A percentile compares a stretch with the other conserved stretches of the same genome.
Conservation (phyloP, 805 yeast species). For the Yarrowia sp. region DNA sequence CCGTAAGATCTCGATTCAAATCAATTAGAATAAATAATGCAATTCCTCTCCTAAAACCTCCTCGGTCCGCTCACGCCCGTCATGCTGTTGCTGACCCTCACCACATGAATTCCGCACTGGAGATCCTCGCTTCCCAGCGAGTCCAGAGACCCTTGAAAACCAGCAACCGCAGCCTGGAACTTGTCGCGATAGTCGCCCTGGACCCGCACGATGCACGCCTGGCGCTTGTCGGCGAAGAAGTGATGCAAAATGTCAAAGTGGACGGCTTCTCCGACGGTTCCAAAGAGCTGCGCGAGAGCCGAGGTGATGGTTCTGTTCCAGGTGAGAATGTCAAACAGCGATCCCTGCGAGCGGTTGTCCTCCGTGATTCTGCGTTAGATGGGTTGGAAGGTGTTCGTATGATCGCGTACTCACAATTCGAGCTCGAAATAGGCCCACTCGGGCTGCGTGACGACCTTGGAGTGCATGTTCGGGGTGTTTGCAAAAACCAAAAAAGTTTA, state of each 20-base stretch:
- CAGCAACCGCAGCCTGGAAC: constrained; percentile 33
- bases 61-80: constrained; percentile 31
- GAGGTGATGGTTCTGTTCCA: constrained; percentile 36
- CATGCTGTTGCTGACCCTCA: constrained; percentile 32
- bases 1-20: too few relatives aligned
- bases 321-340: constrained; percentile 34
- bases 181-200: constrained; percentile 28
- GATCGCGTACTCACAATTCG: constrained; percentile 30
- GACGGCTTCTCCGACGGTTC: constrained; percentile 36
- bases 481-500: background rate
- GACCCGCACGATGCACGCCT: constrained; percentile 30
- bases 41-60: background rate
- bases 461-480: background rate
- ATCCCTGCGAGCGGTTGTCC: background rate
- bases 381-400: too few relatives aligned
- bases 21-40: constrained; percentile 3
- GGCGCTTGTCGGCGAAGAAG: background rate
- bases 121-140: constrained; percentile 9
- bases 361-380: constrained; percentile 8
- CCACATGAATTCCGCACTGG: constrained; percentile 30
- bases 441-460: constrained; percentile 29
- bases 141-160: constrained; percentile 28
- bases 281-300: constrained; percentile 34
- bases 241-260: constrained; percentile 37
- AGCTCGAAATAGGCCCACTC: constrained; percentile 39